Percentiles rank a stretch among this genome's conserved stretches.
Conservation (phyloP, 768 basidiomycete species). For the Lactarius hatsudake region DNA sequence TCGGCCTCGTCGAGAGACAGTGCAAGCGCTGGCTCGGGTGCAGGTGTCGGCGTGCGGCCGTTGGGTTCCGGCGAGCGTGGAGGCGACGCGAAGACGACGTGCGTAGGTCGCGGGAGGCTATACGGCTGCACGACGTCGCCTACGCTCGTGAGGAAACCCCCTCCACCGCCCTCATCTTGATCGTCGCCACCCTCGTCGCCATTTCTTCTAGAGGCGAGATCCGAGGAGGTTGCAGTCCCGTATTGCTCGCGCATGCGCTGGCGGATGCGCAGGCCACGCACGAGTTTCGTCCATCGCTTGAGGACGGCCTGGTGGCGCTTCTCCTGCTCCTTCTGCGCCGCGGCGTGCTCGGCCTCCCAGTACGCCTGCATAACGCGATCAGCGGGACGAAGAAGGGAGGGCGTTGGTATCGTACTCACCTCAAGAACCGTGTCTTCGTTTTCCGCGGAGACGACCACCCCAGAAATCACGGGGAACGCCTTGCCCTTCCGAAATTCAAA, state of each 20-base stretch:
- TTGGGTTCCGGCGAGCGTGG: conserved; percentile 20
- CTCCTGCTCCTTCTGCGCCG: conserved; percentile 68
- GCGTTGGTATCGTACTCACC: conserved; percentile 39
- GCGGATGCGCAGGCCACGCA: conserved; percentile 86
- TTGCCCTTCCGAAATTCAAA: conserved; percentile 95
- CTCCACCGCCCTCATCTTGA: conserved; percentile 29
- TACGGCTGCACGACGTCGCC: conserved; percentile 74
- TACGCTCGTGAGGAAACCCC: conserved; percentile 65
- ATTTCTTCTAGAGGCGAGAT: background rate
- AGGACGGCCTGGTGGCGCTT: conserved; percentile 78
- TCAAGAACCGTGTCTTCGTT: conserved; percentile 72
- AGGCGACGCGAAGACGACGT: conserved; percentile 27
- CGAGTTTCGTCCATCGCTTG: conserved; percentile 84
- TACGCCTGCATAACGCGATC: conserved; percentile 58
- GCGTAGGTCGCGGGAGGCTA: conserved; percentile 59
- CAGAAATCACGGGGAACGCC: conserved; percentile 80
- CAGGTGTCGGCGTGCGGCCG: conserved; percentile 18
- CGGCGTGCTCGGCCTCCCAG: conserved; percentile 74
- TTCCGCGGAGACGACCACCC: conserved; percentile 84
- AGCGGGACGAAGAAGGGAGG: background rate
- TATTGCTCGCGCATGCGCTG: conserved; percentile 82
- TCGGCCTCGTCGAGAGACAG: conserved; percentile 29
- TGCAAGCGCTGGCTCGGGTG: conserved; percentile 15
- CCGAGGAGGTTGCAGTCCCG: conserved; percentile 30
- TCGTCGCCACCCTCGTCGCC: background rate